These are phyloP conservation scores for Russula vinacea DNA, from an alignment of 768 basidiomycete genomes.

Conservation along the genomic window DNA sequence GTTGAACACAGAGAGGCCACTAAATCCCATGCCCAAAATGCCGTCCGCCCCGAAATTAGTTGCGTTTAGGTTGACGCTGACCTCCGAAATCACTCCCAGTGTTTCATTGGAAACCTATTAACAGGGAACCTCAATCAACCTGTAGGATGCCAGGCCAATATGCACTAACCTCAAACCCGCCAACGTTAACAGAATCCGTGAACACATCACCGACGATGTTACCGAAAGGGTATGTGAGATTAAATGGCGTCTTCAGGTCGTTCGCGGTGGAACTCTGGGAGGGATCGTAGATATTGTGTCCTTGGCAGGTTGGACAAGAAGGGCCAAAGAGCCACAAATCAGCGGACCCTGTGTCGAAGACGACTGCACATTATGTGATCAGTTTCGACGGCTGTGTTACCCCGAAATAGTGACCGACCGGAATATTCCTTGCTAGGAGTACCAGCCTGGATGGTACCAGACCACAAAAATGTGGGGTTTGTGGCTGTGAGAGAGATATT, in stretches of 20 bases:
- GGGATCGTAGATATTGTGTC: background rate
- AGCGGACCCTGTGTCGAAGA: background rate
- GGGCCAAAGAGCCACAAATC: background rate
- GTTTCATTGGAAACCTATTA: background rate
- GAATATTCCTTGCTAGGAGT: background rate
- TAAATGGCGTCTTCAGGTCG: background rate
- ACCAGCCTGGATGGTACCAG: background rate
- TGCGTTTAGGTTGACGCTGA: background rate
- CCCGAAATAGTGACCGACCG: background rate
- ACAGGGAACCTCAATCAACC: too few relatives aligned
- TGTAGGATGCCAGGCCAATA: background rate
- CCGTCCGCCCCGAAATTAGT: background rate
- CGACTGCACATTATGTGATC: background rate
- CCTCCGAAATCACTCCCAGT: background rate
- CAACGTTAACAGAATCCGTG: background rate
- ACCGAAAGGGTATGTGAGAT: background rate
- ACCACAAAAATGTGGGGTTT: background rate
- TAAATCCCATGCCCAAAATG: background rate
- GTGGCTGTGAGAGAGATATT: background rate
- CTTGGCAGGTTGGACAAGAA: background rate
- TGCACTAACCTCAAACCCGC: background rate
- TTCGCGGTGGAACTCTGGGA: background rate
- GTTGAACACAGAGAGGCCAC: background rate
- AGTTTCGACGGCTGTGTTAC: background rate
- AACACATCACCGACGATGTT: accelerated